phyloP scores from a whole-genome alignment of 495 filamentous ascomycete species.

The Apiosordaria backusii region DNA sequence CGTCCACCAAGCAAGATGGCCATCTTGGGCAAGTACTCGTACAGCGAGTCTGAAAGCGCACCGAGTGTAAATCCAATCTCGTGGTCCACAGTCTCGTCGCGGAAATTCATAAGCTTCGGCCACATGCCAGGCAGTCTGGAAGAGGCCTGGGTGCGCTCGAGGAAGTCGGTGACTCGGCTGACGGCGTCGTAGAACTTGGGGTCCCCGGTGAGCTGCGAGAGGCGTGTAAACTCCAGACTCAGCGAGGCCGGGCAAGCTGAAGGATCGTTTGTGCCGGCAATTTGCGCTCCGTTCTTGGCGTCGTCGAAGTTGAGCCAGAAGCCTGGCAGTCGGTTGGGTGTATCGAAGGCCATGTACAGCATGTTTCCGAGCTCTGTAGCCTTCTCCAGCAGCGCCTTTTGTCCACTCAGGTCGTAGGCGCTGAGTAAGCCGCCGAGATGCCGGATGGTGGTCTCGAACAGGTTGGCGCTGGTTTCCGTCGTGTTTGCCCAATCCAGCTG shows the following conservation, averaged over 20 bases:
- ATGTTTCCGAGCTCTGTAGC: conserved; percentile 77
- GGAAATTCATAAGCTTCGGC: conserved; percentile 63
- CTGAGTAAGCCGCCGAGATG: conserved; percentile 73
- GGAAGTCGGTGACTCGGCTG: conserved; percentile 71
- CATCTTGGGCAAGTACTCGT: conserved; percentile 84
- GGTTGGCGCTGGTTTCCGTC: conserved; percentile 48
- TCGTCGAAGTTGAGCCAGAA: conserved; percentile 58
- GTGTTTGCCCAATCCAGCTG: conserved; percentile 75
- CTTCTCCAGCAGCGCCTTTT: conserved; percentile 64
- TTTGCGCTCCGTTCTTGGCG: conserved; percentile 62
- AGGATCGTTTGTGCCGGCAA: conserved; percentile 22
- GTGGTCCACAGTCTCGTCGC: conserved; percentile 24
- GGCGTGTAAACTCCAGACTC: conserved; percentile 78
- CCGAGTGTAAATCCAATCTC: conserved; percentile 61
- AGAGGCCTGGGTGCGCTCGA: conserved; percentile 62
- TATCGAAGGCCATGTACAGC: conserved; percentile 80
- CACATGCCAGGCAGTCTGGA: conserved; percentile 79
- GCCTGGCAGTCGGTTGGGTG: conserved; percentile 80
- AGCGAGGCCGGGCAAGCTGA: conserved; percentile 72
- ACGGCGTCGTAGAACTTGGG: conserved; percentile 80
- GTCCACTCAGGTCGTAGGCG: conserved; percentile 68
- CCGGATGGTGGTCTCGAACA: conserved; percentile 80
- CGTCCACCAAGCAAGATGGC: conserved; percentile 43
- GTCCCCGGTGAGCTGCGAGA: conserved; percentile 78
- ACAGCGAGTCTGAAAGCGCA: conserved; percentile 71